phyloP scores from a whole-genome alignment of 805 yeast genomes.

The Metschnikowia lachancei region DNA sequence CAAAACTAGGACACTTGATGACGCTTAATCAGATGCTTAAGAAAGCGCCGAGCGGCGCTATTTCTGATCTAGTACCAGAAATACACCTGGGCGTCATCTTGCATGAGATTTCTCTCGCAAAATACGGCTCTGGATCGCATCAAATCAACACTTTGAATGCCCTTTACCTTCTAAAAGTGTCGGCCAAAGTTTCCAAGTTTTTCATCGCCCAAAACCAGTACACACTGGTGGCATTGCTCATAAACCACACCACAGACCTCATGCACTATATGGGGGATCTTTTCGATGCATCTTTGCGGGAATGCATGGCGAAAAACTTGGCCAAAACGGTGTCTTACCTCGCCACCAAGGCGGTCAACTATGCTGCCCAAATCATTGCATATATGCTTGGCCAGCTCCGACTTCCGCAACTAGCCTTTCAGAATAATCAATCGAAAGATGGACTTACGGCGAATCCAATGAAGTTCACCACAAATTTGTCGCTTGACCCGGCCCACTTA shows the following conservation, averaged over 20 bases:
- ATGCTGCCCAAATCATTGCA: constrained; percentile 42
- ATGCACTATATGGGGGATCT: constrained; percentile 35
- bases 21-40: constrained; percentile 40
- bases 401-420: background rate
- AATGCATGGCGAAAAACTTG: constrained; percentile 63
- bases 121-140: background rate
- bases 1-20: constrained; percentile 40
- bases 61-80: background rate
- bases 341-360: constrained; percentile 32
- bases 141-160: constrained; percentile 20
- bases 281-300: constrained; percentile 56
- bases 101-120: constrained; percentile 8
- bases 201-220: constrained; percentile 27
- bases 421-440: background rate
- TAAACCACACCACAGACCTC: constrained; percentile 45
- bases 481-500: constrained; percentile 29
- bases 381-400: constrained; percentile 35
- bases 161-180: constrained; percentile 33
- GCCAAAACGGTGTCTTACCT: constrained; percentile 46
- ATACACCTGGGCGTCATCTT: constrained; percentile 7
- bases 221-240: constrained; percentile 44
- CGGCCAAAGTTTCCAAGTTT: constrained; percentile 36
- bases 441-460: no score
- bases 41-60: constrained; percentile 14
- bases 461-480: constrained; percentile 4